Base-by-base conservation (phyloP, 2,329 filamentous ascomycete genomes). In the Botryosphaeria dothidea region DNA sequence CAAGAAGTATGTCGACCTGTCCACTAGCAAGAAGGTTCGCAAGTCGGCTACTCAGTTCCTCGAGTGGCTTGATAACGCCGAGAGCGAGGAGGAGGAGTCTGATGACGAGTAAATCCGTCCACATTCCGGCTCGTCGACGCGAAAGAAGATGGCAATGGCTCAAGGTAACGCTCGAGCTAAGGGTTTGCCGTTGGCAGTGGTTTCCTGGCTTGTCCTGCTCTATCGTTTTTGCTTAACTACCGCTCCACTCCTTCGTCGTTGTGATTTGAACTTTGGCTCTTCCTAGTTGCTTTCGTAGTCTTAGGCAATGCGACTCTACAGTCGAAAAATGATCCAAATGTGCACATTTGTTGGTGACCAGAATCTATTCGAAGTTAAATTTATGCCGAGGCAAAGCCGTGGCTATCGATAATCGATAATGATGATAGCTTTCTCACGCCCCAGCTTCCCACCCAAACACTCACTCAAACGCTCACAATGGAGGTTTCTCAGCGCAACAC, bases 1-100 rank as follows among this genome's bases (percentile, higher is more conserved):
- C 87, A 97, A 96, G 90, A 97, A 97, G 84, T 98, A 98, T 78
- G 92, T 96, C 71, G 94, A 98, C 77, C 80, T 96, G 67, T 77
- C 89, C 66, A 93, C 89, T 67, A 96, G 92, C 82, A 94, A 93
- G 85, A 96, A 96, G 86, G 93, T 98, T 68, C 92, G 93, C 82
- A 94, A 96, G 85, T 91, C 92, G 69, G 93, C 95, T 62, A 91
- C 96, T 83, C 90, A 92, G 69, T 99, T 99, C 86, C 85, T 97
- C 74, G 91, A 89, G 72, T 98, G 93, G 94, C 92, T 98, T 66
- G 88, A 92, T 71, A 92, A 91, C 79, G 93, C 93, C 62, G 91
- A 93, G 78, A 87, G 85, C 68, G 88, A 90, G 68, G 89, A 83
- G 7, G 88, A 90, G 23, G 88, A 89, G 19, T 86, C 88, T 71